Conservation (phyloP, 2,329 filamentous ascomycete genomes). For the Aspergillus sp. region DNA sequence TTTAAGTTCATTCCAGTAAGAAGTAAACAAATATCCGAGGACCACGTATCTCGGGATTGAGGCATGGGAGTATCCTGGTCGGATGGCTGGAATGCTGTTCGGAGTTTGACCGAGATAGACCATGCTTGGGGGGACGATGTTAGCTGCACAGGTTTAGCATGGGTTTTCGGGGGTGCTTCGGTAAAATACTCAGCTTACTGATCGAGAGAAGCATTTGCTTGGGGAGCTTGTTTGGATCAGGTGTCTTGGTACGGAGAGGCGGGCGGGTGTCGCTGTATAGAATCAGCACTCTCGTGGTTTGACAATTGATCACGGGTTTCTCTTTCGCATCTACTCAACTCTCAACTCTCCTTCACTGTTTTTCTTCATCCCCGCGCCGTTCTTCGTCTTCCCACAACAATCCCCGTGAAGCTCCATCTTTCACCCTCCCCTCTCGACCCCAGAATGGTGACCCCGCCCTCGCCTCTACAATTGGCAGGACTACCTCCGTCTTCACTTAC, state of each 20-base stretch:
- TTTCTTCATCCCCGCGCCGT: not conserved
- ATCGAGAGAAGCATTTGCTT: no score
- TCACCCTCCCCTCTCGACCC: conserved; percentile 5
- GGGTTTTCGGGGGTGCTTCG: not conserved
- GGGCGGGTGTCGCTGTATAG: not conserved
- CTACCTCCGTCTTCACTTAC: not conserved
- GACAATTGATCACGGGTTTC: not conserved
- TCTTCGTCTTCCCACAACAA: conserved; percentile 3
- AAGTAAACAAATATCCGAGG: not conserved
- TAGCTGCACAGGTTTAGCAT: not conserved
- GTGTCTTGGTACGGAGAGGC: no score
- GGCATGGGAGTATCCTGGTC: not conserved
- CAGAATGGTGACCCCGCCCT: conserved; percentile 12
- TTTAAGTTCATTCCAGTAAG: not conserved
- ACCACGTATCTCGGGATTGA: no score
- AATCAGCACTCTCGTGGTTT: no score
- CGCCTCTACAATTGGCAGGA: conserved; percentile 15
- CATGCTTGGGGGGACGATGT: not conserved
- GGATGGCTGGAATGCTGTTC: not conserved
- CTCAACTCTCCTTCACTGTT: not conserved
- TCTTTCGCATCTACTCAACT: not conserved
- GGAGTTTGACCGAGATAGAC: not conserved
- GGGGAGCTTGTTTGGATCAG: no score
- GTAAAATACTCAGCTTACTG: not conserved
- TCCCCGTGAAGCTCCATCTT: conserved; percentile 1